phyloP scores from a whole-genome alignment of 805 yeast genomes.

The Cyberlindnera mycetangii region DNA sequence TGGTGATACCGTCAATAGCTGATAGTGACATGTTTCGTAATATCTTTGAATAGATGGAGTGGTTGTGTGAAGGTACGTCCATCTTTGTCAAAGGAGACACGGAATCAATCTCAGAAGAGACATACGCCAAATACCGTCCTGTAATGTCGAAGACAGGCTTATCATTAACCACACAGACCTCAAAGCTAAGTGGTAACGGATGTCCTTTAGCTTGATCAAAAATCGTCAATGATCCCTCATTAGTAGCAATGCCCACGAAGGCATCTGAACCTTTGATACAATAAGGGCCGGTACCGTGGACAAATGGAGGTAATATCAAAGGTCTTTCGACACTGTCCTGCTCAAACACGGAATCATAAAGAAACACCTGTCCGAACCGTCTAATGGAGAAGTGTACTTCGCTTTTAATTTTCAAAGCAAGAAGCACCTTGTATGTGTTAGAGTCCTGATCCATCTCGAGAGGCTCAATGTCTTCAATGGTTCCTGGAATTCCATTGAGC shows the following conservation, averaged over 20 bases:
- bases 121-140: constrained; percentile 40
- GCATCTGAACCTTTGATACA: constrained; percentile 18
- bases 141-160: constrained; percentile 41
- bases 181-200: constrained; percentile 19
- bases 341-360: not conserved
- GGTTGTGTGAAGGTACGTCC: constrained; percentile 22
- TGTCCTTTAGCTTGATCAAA: constrained; percentile 21
- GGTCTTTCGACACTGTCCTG: constrained; percentile 11
- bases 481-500: constrained; percentile 14
- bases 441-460: constrained; percentile 23
- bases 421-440: constrained; percentile 24
- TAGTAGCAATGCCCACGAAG: constrained; percentile 28
- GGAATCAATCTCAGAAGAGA: constrained; percentile 23
- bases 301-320: constrained; percentile 29
- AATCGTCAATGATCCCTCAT: constrained; percentile 29
- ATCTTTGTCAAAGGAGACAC: constrained; percentile 11
- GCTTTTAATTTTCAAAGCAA: constrained; percentile 6
- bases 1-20: constrained; percentile 50
- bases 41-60: constrained; percentile 29
- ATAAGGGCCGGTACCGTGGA: constrained; percentile 26
- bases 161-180: constrained; percentile 30
- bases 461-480: constrained; percentile 26
- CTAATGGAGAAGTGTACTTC: constrained; percentile 15
- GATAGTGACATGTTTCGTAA: constrained; percentile 46
- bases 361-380: constrained; percentile 25